These are phyloP conservation scores for Vigna mungo DNA, from an alignment of 306 rosid genomes.

Conservation along the genomic window DNA sequence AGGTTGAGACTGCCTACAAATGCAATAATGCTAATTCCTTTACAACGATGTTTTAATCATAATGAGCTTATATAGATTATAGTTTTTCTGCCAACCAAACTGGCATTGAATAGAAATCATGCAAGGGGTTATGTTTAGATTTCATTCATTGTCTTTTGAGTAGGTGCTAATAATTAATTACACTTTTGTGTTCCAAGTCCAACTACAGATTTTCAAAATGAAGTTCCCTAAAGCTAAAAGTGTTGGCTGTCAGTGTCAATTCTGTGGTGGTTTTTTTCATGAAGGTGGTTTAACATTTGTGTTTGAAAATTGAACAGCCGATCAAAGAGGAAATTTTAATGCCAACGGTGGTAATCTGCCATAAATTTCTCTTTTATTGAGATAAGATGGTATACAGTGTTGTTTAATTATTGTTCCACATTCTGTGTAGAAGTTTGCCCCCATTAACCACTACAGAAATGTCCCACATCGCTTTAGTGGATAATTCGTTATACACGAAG, in stretches of 20 bases:
- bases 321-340: constrained; percentile 25
- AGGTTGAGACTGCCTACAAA: constrained; percentile 27
- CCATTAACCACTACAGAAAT: background rate
- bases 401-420: constrained; percentile 6
- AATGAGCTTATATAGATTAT: constrained; percentile 36
- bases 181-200: constrained; percentile 29
- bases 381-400: constrained; percentile 1
- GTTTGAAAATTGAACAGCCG: constrained; percentile 8
- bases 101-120: constrained; percentile 50
- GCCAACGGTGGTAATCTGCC: constrained; percentile 14
- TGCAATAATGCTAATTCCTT: constrained; percentile 50
- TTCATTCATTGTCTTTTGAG: constrained; percentile 37
- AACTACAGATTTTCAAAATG: constrained; percentile 43
- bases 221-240: constrained; percentile 15
- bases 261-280: background rate
- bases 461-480: constrained; percentile 22
- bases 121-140: constrained; percentile 48
- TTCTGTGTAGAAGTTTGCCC: constrained; percentile 1
- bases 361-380: background rate
- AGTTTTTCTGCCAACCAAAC: constrained; percentile 47
- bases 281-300: constrained; percentile 6
- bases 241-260: constrained; percentile 33
- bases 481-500: background rate
- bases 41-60: constrained; percentile 72
- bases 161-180: constrained; percentile 37